Conservation (phyloP, 768 basidiomycete species). For the Amanita brunnescens region DNA sequence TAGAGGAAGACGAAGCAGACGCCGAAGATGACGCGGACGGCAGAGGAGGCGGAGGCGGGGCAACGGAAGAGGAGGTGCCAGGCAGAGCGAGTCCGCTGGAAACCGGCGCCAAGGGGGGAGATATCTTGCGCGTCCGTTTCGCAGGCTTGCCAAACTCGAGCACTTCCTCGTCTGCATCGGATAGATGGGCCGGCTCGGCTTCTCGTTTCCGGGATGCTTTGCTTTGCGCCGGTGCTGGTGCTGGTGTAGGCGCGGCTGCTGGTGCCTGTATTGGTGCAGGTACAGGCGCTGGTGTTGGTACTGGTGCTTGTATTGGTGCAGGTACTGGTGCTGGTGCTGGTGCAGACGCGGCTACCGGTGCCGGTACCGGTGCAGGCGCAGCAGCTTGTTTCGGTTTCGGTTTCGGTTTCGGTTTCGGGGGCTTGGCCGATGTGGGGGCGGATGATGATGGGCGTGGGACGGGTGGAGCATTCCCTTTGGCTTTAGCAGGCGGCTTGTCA, state of each 20-base stretch:
- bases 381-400: not conserved
- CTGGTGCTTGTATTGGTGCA: constrained; percentile 8
- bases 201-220: constrained; percentile 17
- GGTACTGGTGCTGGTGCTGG: not conserved
- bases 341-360: not conserved
- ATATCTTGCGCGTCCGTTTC: constrained; percentile 1
- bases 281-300: not conserved
- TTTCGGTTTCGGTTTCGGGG: constrained; percentile 11
- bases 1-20: not conserved
- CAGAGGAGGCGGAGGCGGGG: no score
- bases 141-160: constrained; percentile 42
- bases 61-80: constrained; percentile 5
- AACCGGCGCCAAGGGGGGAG: not conserved
- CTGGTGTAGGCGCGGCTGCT: not conserved
- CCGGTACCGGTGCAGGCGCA: constrained; percentile 7
- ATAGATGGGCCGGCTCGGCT: constrained; percentile 13
- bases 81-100: constrained; percentile 7
- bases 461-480: constrained; percentile 16
- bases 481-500: constrained; percentile 17
- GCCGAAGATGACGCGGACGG: constrained; percentile 2
- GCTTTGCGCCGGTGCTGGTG: constrained; percentile 8
- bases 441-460: constrained; percentile 21
- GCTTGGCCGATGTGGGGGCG: constrained; percentile 13
- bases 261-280: not conserved
- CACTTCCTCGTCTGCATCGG: constrained; percentile 37